Evolutionary conservation across 176 grass and related monocot species (phyloP).

Genomic region (Microstegium vimineum): DNA sequence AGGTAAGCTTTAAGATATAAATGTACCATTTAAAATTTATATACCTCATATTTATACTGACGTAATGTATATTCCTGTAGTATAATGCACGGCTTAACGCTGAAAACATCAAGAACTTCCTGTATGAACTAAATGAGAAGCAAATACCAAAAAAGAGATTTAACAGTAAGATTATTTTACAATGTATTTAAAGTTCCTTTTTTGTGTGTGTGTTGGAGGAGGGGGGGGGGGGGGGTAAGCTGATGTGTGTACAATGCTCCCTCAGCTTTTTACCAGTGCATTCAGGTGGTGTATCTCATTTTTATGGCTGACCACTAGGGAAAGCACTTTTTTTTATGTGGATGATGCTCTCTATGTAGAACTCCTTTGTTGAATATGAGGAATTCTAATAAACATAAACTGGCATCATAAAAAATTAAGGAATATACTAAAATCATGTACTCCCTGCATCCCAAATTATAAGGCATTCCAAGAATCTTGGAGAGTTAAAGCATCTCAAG

Average conservation of each 20-base stretch:
- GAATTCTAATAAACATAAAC: background rate
- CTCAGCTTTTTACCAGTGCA: background rate
- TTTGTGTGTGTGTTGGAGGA: background rate
- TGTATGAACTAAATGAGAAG: constrained; percentile 69
- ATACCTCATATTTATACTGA: background rate
- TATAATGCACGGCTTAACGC: constrained; percentile 87
- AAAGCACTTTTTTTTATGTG: background rate
- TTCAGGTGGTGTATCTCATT: background rate
- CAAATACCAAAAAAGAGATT: constrained; percentile 91
- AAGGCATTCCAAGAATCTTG: too few relatives aligned
- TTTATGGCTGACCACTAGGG: background rate
- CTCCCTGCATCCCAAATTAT: too few relatives aligned
- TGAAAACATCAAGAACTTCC: constrained; percentile 87
- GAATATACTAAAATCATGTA: background rate
- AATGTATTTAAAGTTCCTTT: background rate
- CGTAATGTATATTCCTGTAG: constrained; percentile 46
- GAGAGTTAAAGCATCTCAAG: too few relatives aligned
- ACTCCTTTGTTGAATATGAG: background rate
- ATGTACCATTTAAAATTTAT: background rate
- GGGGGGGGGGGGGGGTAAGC: background rate
- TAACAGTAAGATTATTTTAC: constrained; percentile 72
- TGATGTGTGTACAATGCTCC: background rate
- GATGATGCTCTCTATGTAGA: background rate
- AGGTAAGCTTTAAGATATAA: constrained; percentile 51
- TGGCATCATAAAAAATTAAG: background rate